These are phyloP conservation scores for Breviolum minutum DNA, from an alignment of 73 alveolate genomes.

Conservation along the genomic window DNA sequence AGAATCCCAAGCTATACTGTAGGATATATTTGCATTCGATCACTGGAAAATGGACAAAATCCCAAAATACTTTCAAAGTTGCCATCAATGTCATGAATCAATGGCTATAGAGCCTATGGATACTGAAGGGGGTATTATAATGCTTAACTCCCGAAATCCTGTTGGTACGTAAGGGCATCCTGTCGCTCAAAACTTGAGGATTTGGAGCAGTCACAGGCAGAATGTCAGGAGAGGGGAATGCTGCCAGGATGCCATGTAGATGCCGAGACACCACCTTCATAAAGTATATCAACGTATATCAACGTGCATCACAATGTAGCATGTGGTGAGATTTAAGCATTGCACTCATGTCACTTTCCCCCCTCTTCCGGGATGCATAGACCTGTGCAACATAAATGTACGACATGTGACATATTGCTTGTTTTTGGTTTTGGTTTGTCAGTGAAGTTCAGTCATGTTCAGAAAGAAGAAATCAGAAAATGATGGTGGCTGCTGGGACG, in stretches of 20 bases:
- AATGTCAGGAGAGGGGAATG: constrained; percentile 42
- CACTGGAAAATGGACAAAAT: too few species aligned
- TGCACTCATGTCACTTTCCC: background rate
- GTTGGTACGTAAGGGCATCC: too few species aligned
- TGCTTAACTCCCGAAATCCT: too few species aligned
- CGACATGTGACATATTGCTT: too few species aligned
- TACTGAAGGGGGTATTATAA: too few species aligned
- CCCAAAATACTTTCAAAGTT: too few species aligned
- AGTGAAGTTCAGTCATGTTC: background rate
- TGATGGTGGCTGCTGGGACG: background rate
- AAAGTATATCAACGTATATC: background rate
- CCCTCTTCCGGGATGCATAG: background rate
- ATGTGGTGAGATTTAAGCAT: background rate
- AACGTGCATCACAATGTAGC: background rate
- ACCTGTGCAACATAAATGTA: background rate
- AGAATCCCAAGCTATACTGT: too few species aligned
- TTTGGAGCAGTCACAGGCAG: constrained; percentile 92
- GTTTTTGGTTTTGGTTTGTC: background rate
- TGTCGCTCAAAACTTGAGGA: background rate
- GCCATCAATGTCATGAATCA: too few species aligned
- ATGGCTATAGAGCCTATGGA: too few species aligned
- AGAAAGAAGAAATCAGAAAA: background rate
- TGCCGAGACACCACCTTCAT: background rate
- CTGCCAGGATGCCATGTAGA: background rate
- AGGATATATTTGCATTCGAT: too few species aligned